Evolutionary conservation across 352 stramenopile species (phyloP), one percentile per base, ranked within the genome.

Genomic region (Aphanomyces stellatus): DNA sequence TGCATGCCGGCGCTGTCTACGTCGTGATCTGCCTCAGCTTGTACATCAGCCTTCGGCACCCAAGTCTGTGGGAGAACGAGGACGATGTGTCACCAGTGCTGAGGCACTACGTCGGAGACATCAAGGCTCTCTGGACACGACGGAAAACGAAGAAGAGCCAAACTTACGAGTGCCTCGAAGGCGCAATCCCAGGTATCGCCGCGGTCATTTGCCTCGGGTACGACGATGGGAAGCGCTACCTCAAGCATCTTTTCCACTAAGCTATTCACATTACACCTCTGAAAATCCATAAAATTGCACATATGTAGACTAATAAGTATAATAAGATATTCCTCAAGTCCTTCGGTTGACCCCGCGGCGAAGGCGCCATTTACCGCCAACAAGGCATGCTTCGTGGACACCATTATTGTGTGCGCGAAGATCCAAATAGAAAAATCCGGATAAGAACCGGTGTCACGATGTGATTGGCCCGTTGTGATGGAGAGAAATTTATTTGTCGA

Each of bases 201-300:
- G 55, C 55, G 13, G 55, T 64, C 25, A 33, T 64, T 3, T 64
- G 55, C 15, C 55, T 64, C 30, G 55, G 55, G 19, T 64, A 64
- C 40, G 55, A 43, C 24, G 55, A 49, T 33, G 55, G 33, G 33
- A 64, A 64, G 27, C 33, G 55, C 35, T 46, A 53, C 55, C 55
- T 64, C 55, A 64, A 51, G 24, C 40, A 31, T 27, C 33, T 64
- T n/a, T 24, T 33, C 22, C 35, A 22, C 46, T 53, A 53, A 22
- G 17, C 24, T 30, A 30, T 53, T 22, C 25, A 57, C 49, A 33
- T 24, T 51, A 24, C 42, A 51, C 42, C n/a, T n/a, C n/a, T n/a
- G n/a, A n/a, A n/a, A n/a, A n/a, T 2, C 2, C n/a, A 46, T 46
- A 11, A 11, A 46, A 46, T 46, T 46, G 13, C n/a, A 19, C 37